Evolutionary conservation across 345 rosid genomes (phyloP).

Genomic region (Excoecaria cochinchinensis): DNA sequence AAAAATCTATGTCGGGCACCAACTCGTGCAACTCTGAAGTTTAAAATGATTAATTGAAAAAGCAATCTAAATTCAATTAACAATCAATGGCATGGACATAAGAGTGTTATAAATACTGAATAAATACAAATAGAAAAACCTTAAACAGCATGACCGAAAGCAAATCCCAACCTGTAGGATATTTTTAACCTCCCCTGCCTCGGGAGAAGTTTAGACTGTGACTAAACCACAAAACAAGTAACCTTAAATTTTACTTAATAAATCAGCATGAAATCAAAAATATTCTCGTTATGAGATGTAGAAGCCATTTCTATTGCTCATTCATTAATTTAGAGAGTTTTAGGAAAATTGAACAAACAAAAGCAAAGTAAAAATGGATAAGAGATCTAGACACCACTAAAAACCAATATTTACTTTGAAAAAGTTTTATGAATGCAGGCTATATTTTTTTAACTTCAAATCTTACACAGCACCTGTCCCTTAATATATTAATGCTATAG

Average conservation of each 20-base stretch:
- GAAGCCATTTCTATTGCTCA: too few species aligned
- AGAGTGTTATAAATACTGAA: not conserved
- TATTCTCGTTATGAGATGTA: too few species aligned
- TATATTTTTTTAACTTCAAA: not conserved
- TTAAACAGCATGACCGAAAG: not conserved
- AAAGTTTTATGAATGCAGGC: too few species aligned
- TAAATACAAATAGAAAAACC: not conserved
- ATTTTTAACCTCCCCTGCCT: not conserved
- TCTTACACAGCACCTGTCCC: conserved; percentile 60
- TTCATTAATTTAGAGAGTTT: too few species aligned
- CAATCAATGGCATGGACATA: not conserved
- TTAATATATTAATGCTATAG: conserved; percentile 65
- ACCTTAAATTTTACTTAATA: too few species aligned
- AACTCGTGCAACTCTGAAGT: not conserved
- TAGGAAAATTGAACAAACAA: not conserved
- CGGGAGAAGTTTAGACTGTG: not conserved
- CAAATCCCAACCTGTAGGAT: not conserved
- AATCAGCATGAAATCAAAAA: too few species aligned
- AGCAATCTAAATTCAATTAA: not conserved
- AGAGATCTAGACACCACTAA: not conserved
- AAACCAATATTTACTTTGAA: too few species aligned
- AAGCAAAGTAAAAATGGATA: not conserved
- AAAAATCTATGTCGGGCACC: not conserved
- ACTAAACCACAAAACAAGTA: too few species aligned
- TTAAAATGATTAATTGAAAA: not conserved